Percentiles rank a stretch among this genome's conserved stretches.
Evolutionary conservation across 257 asterid species (phyloP).

Genomic region (Nicotiana undulata): DNA sequence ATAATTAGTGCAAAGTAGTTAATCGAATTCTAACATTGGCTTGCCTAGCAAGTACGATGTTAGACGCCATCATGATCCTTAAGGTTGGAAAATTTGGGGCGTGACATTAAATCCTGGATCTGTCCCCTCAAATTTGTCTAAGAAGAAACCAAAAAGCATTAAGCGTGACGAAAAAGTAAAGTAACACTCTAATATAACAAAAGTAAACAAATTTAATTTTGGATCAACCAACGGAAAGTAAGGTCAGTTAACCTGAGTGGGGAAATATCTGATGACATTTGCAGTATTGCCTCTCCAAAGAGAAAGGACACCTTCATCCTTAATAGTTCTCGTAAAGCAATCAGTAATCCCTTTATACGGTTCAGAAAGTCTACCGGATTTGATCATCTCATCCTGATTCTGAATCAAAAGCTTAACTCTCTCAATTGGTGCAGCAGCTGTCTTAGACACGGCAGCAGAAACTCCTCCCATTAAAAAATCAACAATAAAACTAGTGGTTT

Average conservation of each 20-base stretch:
- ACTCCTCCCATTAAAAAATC: constrained; percentile 28
- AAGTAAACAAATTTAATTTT: neutral
- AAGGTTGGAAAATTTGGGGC: no score
- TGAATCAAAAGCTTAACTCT: constrained; percentile 23
- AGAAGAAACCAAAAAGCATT: neutral
- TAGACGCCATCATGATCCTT: no score
- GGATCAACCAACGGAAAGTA: neutral
- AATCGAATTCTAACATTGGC: no score
- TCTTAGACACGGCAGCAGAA: constrained; percentile 19
- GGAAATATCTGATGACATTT: constrained; percentile 16
- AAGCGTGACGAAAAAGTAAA: neutral
- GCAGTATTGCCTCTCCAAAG: constrained; percentile 26
- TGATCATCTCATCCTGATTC: constrained; percentile 27
- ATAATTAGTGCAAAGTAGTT: no score
- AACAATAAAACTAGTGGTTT: neutral
- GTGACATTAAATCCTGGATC: no score
- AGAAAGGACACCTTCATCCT: constrained; percentile 20
- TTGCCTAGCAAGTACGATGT: no score
- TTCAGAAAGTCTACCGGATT: constrained; percentile 12
- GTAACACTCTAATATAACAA: neutral
- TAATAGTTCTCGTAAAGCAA: constrained; percentile 20
- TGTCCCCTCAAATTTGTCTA: neutral
- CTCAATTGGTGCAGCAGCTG: constrained; percentile 13
- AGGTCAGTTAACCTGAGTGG: constrained; percentile 12
- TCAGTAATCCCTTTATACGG: constrained; percentile 21